Base-by-base conservation (phyloP, 73 alveolate genomes). In the Paramecium primaurelia region DNA sequence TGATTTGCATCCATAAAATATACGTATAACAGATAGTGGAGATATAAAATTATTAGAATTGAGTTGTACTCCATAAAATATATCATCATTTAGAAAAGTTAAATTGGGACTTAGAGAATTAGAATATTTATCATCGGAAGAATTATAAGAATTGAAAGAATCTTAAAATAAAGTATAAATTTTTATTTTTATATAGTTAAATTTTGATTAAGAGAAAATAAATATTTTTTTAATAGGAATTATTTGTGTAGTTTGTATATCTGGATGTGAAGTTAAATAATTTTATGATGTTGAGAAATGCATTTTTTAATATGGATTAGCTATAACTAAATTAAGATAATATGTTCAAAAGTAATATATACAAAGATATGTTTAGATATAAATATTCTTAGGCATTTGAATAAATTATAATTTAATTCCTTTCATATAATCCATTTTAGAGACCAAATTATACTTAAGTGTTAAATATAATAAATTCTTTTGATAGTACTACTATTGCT, bases 71-170 rank as follows among this genome's bases (percentile, higher is more conserved):
- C 75, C 91, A 18, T 20, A 80, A 38, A 28, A 42, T 26, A 80
- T 44, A 36, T 18, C 58, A 20, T 34, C 77, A 80, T 47, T 49
- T 45, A 42, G 58, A 45, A 80, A 80, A 80, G 75, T 80, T 25
- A 32, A 47, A 80, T 26, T 45, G 12, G 71, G 75, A 45, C 34
- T 44, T 3, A 80, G 91, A 32, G 47, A 40, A 25, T 28, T 80
- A 16, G 91, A 80, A 80, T 80, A 80, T 80, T 47, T 80, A n/a
- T 44, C 91, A 45, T 64, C 91, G 3, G 91, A 80, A 80, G 32
- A 80, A 80, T 12, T 80, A 26, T 8, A 45, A 25, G 28, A 38
- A 42, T 36, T 80, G 26, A 45, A 28, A 45, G 84, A 64, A 2
- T 8, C 69, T 54, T 32, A 64, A 64, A 32, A 11, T 14, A 34